A percentile compares a stretch with the other conserved stretches of the same genome.
phyloP scores from a whole-genome alignment of 2,329 filamentous ascomycete genomes.

The Ilyonectria mors-panacis region DNA sequence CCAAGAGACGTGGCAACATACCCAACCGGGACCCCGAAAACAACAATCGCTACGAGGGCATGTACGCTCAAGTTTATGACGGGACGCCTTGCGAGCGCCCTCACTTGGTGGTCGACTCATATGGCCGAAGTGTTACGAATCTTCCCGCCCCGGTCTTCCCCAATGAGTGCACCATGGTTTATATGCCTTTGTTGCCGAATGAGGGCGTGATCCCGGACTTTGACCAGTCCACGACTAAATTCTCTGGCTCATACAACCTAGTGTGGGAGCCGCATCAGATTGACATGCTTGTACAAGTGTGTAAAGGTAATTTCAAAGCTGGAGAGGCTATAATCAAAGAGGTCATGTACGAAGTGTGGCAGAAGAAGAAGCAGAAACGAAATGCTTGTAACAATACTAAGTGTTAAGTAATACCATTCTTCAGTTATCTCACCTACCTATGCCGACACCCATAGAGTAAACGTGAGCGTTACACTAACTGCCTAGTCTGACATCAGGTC shows the following conservation, averaged over 20 bases:
- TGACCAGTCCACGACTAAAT: slow-evolving; percentile 27
- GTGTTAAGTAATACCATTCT: no score
- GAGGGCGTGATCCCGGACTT: slow-evolving; percentile 10
- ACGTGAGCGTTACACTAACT: no score
- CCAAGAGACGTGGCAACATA: neutral
- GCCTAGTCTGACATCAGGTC: no score
- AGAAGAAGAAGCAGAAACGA: slow-evolving; percentile 21
- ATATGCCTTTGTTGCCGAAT: slow-evolving; percentile 29
- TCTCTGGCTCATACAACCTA: slow-evolving; percentile 29
- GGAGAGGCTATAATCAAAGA: slow-evolving; percentile 10
- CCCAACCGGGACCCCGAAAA: neutral
- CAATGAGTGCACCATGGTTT: slow-evolving; percentile 24
- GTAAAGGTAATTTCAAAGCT: slow-evolving; percentile 17
- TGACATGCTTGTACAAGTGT: slow-evolving; percentile 21
- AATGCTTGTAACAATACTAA: no score
- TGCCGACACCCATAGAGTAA: no score
- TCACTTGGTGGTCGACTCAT: slow-evolving; percentile 22
- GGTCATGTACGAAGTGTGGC: slow-evolving; percentile 19
- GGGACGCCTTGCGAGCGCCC: slow-evolving; percentile 22
- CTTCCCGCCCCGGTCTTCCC: slow-evolving; percentile 21
- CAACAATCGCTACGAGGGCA: slow-evolving; percentile 14
- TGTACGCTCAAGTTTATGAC: slow-evolving; percentile 28
- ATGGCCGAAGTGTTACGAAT: slow-evolving; percentile 25
- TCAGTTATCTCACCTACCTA: no score
- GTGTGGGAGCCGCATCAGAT: slow-evolving; percentile 25